Percentiles rank a stretch among this genome's conserved stretches.
These are phyloP conservation scores for Mercurialis annua DNA, from an alignment of 345 rosid species.

Conservation along the genomic window DNA sequence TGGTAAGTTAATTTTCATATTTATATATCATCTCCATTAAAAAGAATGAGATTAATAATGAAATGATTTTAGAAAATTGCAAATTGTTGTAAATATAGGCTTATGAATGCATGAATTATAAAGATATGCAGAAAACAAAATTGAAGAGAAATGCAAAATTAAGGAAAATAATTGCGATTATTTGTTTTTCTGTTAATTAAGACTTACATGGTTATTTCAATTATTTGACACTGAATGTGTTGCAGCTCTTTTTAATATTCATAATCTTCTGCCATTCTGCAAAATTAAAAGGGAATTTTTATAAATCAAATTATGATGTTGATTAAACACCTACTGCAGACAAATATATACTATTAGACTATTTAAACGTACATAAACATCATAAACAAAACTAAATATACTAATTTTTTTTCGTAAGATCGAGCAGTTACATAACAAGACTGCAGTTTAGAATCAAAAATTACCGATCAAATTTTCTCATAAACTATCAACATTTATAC, in stretches of 20 bases:
- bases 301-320: too few species aligned
- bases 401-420: too few species aligned
- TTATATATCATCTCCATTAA: too few species aligned
- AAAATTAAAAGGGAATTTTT: neutral
- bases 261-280: slow-evolving; percentile 8
- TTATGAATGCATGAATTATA: too few species aligned
- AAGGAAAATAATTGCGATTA: neutral
- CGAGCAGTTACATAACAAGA: neutral
- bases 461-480: neutral
- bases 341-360: too few species aligned
- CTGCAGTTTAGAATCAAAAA: neutral
- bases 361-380: too few species aligned
- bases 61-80: too few species aligned
- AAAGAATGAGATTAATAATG: too few species aligned
- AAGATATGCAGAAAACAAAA: neutral
- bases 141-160: too few species aligned
- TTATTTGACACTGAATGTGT: neutral
- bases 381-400: too few species aligned
- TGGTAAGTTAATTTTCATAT: neutral
- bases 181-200: neutral
- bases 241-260: neutral
- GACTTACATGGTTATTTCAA: slow-evolving; percentile 2
- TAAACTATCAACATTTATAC: neutral
- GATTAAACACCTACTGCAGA: too few species aligned
- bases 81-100: too few species aligned